These are phyloP conservation scores for Arthroderma sp. DNA, from an alignment of 2,329 filamentous ascomycete genomes.

Conservation along the genomic window DNA sequence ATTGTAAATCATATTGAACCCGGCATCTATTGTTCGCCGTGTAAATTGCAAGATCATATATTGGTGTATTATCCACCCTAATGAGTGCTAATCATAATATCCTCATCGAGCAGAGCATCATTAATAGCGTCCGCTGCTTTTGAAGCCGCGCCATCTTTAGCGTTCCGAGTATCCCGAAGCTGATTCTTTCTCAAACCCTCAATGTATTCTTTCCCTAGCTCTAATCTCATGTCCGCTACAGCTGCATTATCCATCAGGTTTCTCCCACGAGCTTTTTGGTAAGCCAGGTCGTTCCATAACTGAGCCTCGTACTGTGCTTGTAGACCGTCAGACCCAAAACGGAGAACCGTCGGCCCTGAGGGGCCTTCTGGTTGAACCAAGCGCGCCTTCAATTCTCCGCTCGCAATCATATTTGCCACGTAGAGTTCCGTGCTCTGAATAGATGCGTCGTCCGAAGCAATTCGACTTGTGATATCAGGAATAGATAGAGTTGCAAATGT, in stretches of 20 bases:
- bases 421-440: constrained; percentile 21
- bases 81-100: too few species aligned
- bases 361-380: constrained; percentile 32
- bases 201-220: constrained; percentile 46
- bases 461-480: constrained; percentile 30
- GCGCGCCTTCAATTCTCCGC: constrained; percentile 38
- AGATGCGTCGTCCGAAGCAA: constrained; percentile 17
- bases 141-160: too few species aligned
- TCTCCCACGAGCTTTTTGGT: constrained; percentile 39
- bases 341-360: constrained; percentile 35
- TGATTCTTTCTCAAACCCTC: constrained; percentile 39
- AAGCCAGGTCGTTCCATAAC: constrained; percentile 23
- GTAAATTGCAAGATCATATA: too few species aligned
- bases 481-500: constrained; percentile 56
- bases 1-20: too few species aligned
- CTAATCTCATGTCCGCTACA: constrained; percentile 42
- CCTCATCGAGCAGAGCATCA: too few species aligned
- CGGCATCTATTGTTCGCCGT: too few species aligned
- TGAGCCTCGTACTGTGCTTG: background rate
- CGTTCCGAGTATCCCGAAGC: constrained; percentile 9
- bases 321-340: constrained; percentile 32
- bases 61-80: too few species aligned
- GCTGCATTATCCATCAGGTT: constrained; percentile 39
- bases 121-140: too few species aligned
- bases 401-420: constrained; percentile 35